Evolutionary conservation across 495 filamentous ascomycete genomes (phyloP), one percentile per base, ranked within the genome.

Genomic region (Parmelia sp.): DNA sequence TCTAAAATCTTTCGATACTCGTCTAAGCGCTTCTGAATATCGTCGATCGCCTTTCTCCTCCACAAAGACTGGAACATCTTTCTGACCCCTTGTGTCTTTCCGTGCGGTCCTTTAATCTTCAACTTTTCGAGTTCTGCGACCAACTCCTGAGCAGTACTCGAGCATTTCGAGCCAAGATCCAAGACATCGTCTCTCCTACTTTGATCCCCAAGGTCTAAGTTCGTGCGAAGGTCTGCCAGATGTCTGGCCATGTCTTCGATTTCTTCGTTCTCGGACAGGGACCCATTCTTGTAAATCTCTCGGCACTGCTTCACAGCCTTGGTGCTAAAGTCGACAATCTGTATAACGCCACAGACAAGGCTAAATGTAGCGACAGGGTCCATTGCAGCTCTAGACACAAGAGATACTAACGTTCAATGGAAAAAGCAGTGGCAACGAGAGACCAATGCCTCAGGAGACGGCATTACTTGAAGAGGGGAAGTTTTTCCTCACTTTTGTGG

Each of bases 361-460:
- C 77, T 71, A 57, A 80, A 70, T 8, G 74, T 73, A 1, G 77
- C 70, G 35, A 78, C 35, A 15, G 74, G 76, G 53, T 79, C 78
- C 78, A 79, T 80, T 8, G 21, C 21, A 25, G 27, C 21, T 12
- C 21, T 58, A 36, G 33, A 58, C 21, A n/a, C n/a, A n/a, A n/a
- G n/a, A n/a, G n/a, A n/a, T n/a, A n/a, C n/a, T n/a, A n/a, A n/a
- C n/a, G n/a, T n/a, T n/a, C n/a, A n/a, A n/a, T n/a, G n/a, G n/a
- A n/a, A n/a, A n/a, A n/a, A n/a, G n/a, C n/a, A n/a, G n/a, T n/a
- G n/a, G n/a, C n/a, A n/a, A n/a, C n/a, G n/a, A n/a, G n/a, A n/a
- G n/a, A n/a, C n/a, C n/a, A n/a, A n/a, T n/a, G n/a, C n/a, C n/a
- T n/a, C n/a, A n/a, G n/a, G n/a, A n/a, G n/a, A n/a, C n/a, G n/a